phyloP scores from a whole-genome alignment of 176 grass and related monocot species.

The Aechmea fasciata region DNA sequence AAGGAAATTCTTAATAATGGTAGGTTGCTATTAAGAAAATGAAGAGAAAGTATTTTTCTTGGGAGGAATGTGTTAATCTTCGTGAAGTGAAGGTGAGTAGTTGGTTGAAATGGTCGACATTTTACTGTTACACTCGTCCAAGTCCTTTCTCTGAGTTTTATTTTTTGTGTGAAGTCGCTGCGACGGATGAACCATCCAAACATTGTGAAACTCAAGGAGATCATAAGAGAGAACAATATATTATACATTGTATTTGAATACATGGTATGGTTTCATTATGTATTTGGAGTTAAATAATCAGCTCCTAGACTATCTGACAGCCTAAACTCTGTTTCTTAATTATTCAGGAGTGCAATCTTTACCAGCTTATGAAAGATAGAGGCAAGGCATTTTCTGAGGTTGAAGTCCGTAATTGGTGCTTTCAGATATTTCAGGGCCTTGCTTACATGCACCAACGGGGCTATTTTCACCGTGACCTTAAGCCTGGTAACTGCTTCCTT shows the following conservation, averaged over 20 bases:
- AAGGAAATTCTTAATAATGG: conserved; percentile 9
- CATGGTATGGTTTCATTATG: conserved; percentile 44
- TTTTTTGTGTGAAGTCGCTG: conserved; percentile 42
- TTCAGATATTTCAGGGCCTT: conserved; percentile 99
- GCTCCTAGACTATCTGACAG: neutral
- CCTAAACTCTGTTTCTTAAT: neutral
- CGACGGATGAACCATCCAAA: conserved; percentile 94
- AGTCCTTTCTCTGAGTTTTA: conserved; percentile 20
- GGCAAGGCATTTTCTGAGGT: conserved; percentile 58
- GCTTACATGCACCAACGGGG: conserved; percentile 96
- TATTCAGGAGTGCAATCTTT: conserved; percentile 80
- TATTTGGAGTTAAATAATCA: neutral
- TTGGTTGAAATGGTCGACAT: neutral
- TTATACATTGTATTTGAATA: conserved; percentile 96
- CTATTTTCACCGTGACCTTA: conserved; percentile 98
- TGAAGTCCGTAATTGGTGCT: conserved; percentile 91
- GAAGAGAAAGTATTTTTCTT: conserved; percentile 99
- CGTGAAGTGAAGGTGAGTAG: conserved; percentile 87
- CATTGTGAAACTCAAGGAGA: conserved; percentile 98
- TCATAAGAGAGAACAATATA: conserved; percentile 84
- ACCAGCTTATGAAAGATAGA: conserved; percentile 98
- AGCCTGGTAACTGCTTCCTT: conserved; percentile 45
- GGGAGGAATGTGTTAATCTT: conserved; percentile 90
- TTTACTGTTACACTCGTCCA: conserved; percentile 5
- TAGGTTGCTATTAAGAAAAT: conserved; percentile 99